These are phyloP conservation scores for Metarhizium sp. DNA, from an alignment of 2,329 filamentous ascomycete genomes.

Conservation along the genomic window DNA sequence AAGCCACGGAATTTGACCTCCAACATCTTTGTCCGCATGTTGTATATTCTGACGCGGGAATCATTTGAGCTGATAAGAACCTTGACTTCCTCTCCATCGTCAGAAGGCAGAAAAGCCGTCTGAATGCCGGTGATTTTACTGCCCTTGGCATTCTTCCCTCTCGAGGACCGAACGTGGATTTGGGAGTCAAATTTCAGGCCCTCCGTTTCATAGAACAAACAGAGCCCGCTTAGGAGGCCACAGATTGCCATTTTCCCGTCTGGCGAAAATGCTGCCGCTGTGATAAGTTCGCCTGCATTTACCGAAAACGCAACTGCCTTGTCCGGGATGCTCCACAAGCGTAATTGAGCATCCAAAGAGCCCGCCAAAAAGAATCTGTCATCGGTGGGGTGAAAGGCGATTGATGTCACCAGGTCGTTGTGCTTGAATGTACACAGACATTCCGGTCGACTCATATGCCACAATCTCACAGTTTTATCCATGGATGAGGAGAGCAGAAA, in stretches of 20 bases:
- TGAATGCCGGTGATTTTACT: slow-evolving; percentile 97
- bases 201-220: slow-evolving; percentile 88
- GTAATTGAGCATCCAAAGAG: slow-evolving; percentile 77
- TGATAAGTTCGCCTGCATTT: slow-evolving; percentile 77
- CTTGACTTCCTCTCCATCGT: slow-evolving; percentile 55
- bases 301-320: slow-evolving; percentile 81
- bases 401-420: slow-evolving; percentile 88
- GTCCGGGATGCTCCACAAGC: slow-evolving; percentile 95
- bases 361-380: slow-evolving; percentile 96
- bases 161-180: slow-evolving; percentile 84
- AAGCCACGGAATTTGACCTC: slow-evolving; percentile 89
- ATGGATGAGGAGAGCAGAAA: slow-evolving; percentile 93
- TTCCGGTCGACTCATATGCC: slow-evolving; percentile 79
- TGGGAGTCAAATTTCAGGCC: slow-evolving; percentile 76
- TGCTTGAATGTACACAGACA: slow-evolving; percentile 93
- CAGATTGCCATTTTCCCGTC: slow-evolving; percentile 87
- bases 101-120: slow-evolving; percentile 49
- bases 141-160: slow-evolving; percentile 88
- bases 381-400: slow-evolving; percentile 88
- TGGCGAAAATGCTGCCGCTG: slow-evolving; percentile 85
- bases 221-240: slow-evolving; percentile 75
- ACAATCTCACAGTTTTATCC: slow-evolving; percentile 93
- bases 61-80: slow-evolving; percentile 92
- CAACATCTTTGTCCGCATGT: slow-evolving; percentile 71
- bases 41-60: slow-evolving; percentile 83